Evolutionary conservation across 768 basidiomycete genomes (phyloP).

Genomic region (Filobasidium floriforme): DNA sequence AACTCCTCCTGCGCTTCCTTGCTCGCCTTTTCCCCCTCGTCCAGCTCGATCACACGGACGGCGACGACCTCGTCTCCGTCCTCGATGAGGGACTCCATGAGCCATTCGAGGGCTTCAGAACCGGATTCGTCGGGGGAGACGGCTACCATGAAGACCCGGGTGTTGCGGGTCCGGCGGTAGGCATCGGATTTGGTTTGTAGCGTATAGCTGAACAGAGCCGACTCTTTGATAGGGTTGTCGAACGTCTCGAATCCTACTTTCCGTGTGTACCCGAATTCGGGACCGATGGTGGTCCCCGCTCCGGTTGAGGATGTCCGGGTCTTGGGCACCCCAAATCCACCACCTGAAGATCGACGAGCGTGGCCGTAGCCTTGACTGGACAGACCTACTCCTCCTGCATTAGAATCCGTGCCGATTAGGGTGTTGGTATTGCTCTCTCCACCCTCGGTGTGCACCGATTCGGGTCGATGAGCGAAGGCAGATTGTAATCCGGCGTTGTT

Average conservation of each 20-base stretch:
- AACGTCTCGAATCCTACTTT: conserved; percentile 48
- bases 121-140: conserved; percentile 83
- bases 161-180: conserved; percentile 65
- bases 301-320: conserved; percentile 37
- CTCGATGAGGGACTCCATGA: conserved; percentile 66
- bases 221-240: conserved; percentile 35
- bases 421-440: background rate
- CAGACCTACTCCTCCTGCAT: no score
- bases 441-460: background rate
- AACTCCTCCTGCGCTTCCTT: conserved; percentile 39
- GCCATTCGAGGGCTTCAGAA: conserved; percentile 81
- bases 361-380: background rate
- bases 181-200: conserved; percentile 65
- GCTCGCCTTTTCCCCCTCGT: conserved; percentile 62
- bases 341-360: background rate
- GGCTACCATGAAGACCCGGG: conserved; percentile 83
- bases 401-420: background rate
- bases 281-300: conserved; percentile 25
- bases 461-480: background rate
- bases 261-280: conserved; percentile 33
- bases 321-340: conserved; percentile 29
- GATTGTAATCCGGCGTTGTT: background rate
- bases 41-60: conserved; percentile 79
- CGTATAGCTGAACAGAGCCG: conserved; percentile 43
- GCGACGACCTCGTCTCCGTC: conserved; percentile 84